A percentile compares a stretch with the other conserved stretches of the same genome.
phyloP scores from a whole-genome alignment of 106 monocot genomes.

The Agapanthus africanus region DNA sequence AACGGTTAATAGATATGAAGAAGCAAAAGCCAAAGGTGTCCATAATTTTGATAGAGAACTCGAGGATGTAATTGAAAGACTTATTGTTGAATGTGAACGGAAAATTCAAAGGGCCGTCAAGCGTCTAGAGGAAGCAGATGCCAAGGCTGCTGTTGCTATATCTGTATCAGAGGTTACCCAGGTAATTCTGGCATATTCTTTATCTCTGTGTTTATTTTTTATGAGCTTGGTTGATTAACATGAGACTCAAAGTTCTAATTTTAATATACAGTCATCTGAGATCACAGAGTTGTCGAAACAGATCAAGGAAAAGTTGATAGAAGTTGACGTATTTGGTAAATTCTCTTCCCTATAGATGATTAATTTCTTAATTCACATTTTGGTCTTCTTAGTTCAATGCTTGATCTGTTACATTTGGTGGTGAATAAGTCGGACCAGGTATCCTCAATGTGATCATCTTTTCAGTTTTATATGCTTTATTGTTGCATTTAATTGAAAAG shows the following conservation, averaged over 20 bases:
- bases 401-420: too few relatives aligned
- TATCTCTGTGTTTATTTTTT: not conserved
- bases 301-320: constrained; percentile 84
- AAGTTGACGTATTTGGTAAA: constrained; percentile 77
- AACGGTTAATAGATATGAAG: constrained; percentile 62
- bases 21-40: constrained; percentile 54
- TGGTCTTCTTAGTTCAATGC: too few relatives aligned
- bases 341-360: too few relatives aligned
- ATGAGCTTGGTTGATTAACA: not conserved
- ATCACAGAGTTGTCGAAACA: constrained; percentile 75
- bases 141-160: constrained; percentile 94
- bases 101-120: constrained; percentile 95
- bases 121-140: constrained; percentile 79
- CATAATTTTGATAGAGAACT: constrained; percentile 86
- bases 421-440: too few relatives aligned
- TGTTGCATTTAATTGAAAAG: too few relatives aligned
- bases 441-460: too few relatives aligned
- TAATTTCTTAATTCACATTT: too few relatives aligned
- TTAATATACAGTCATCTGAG: constrained; percentile 56
- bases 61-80: constrained; percentile 79
- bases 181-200: constrained; percentile 25
- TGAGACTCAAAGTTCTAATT: not conserved
- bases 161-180: constrained; percentile 86
- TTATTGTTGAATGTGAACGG: constrained; percentile 88
- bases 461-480: too few relatives aligned